Evolutionary conservation across 257 asterid species (phyloP), one percentile per base, ranked within the genome.

Genomic region (Gentiana straminea): DNA sequence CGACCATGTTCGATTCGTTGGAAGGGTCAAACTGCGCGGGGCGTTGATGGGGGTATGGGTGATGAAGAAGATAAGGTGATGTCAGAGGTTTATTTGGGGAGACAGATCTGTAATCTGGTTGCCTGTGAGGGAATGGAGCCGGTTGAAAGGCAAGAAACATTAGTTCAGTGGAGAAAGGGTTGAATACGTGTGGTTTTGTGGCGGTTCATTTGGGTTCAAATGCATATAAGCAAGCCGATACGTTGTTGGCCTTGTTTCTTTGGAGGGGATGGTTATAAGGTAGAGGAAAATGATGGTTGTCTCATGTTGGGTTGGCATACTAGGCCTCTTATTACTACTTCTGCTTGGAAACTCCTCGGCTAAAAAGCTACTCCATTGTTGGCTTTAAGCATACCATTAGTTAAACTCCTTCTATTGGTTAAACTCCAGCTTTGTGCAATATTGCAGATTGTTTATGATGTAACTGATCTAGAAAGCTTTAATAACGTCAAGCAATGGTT

Each of bases 221-320:
- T 76, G 97, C 95, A 36, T 89, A 75, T 76, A 86, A 86, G 71
- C 95, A 86, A 67, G 97, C 97, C 1, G 81, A 89, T 24, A 75
- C 81, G 95, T 58, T 89, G 11, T 66, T 89, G 80, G 94, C 84
- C 1, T 62, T 81, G 43, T 83, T 81, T n/a, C 8, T 79, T 83
- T 11, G 94, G 95, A 13, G 95, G 91, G 0, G 89, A 78, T 45
- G 97, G 95, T 52, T 89, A 86, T 56, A 63, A 78, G 51, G 97
- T 89, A 65, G 92, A 84, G 59, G 97, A 89, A 53, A 81, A 77
- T n/a, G 89, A 75, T 12, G 97, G 95, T 13, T 86, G 92, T 45
- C 55, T 89, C 66, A 86, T 83, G 95, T 65, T 89, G 45, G 94
- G 92, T 0, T 89, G 97, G 95, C 97, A 89, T 58, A 77, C 87